These are phyloP conservation scores for Thermothelomyces thermophilus DNA, from an alignment of 2,329 filamentous ascomycete genomes.

Conservation along the genomic window DNA sequence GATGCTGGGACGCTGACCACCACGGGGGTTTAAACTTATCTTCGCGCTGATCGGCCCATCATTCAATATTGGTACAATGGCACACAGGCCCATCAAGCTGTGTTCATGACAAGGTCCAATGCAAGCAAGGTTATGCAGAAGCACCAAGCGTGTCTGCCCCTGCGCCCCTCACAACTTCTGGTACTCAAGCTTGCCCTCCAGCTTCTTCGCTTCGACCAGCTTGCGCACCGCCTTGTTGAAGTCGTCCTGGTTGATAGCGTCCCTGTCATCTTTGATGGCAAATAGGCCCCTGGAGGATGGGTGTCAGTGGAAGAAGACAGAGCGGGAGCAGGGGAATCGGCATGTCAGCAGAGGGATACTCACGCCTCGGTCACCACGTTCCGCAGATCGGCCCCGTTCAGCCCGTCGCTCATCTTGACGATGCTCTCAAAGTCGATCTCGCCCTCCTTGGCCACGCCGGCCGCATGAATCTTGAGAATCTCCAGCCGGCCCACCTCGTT, in stretches of 20 bases:
- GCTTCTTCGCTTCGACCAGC: slow-evolving; percentile 94
- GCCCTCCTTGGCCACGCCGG: slow-evolving; percentile 78
- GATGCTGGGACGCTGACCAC: neutral
- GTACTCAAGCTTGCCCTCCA: slow-evolving; percentile 97
- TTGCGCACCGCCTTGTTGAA: slow-evolving; percentile 99
- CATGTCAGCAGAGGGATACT: slow-evolving; percentile 35
- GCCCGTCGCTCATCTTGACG: slow-evolving; percentile 98
- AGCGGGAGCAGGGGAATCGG: too few relatives aligned
- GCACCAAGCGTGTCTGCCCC: neutral
- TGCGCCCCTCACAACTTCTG: slow-evolving; percentile 66
- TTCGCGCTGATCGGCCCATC: neutral
- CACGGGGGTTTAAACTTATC: neutral
- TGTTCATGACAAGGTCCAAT: neutral
- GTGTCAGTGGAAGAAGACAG: slow-evolving; percentile 15
- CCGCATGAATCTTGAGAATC: slow-evolving; percentile 95
- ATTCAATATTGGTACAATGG: slow-evolving; percentile 20
- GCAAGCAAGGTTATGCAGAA: neutral
- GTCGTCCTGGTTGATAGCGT: slow-evolving; percentile 94
- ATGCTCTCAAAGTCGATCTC: slow-evolving; percentile 99
- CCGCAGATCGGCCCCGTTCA: slow-evolving; percentile 94
- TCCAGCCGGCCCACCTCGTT: slow-evolving; percentile 95
- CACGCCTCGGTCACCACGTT: slow-evolving; percentile 99
- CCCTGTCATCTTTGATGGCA: slow-evolving; percentile 96
- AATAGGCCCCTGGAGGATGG: slow-evolving; percentile 65
- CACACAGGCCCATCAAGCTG: slow-evolving; percentile 16